phyloP scores from a whole-genome alignment of 2,329 filamentous ascomycete species.

The Ceratocystis diversiconidia region DNA sequence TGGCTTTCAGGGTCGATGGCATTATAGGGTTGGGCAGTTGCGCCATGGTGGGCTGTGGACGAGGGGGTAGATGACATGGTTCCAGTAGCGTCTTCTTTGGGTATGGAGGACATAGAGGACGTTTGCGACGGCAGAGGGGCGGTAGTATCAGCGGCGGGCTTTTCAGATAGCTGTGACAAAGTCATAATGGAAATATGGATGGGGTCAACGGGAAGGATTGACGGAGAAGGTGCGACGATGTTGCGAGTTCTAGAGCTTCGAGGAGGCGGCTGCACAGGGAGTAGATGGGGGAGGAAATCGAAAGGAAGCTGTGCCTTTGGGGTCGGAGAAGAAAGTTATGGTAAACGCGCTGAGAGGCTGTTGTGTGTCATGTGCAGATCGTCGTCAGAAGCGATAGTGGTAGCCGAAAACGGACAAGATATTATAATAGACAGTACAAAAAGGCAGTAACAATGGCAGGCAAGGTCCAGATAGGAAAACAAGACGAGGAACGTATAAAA shows the following conservation, averaged over 20 bases:
- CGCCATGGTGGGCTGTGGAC: conserved; percentile 3
- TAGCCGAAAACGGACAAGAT: too few species aligned
- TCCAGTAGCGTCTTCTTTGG: conserved; percentile 12
- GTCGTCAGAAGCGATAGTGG: too few species aligned
- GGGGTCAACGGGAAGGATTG: neutral
- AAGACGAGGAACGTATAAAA: neutral
- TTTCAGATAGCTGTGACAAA: neutral
- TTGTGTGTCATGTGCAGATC: too few species aligned
- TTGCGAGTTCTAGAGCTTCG: too few species aligned
- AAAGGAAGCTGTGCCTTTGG: too few species aligned
- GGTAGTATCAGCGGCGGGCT: neutral
- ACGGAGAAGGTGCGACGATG: too few species aligned
- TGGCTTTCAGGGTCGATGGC: neutral
- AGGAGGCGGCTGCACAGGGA: too few species aligned
- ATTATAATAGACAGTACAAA: neutral
- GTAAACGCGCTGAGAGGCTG: too few species aligned
- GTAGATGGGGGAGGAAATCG: too few species aligned
- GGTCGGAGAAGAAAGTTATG: too few species aligned
- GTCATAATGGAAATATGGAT: neutral
- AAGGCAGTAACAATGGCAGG: neutral
- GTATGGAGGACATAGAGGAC: conserved; percentile 11
- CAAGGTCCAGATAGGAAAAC: neutral
- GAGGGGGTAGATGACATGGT: neutral
- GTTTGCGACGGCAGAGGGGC: neutral
- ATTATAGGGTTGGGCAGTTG: neutral